phyloP scores from a whole-genome alignment of 192 early-diverging fungal species.

The Podila epigama region DNA sequence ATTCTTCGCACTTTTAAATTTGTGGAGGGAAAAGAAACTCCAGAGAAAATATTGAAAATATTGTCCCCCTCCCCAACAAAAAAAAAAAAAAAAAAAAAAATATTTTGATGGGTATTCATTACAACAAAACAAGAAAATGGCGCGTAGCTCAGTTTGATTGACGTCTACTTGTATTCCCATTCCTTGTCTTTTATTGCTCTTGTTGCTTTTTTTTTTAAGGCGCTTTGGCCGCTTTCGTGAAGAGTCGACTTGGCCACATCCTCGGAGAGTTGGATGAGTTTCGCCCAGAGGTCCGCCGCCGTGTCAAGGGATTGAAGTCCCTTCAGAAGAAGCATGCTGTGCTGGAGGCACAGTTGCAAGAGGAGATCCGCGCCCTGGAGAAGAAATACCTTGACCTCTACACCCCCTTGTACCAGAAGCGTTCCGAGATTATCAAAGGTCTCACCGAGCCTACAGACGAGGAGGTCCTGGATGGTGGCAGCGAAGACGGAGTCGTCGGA shows the following conservation, averaged over 20 bases:
- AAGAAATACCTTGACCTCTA: conserved; percentile 93
- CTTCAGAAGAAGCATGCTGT: conserved; percentile 88
- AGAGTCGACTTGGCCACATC: conserved; percentile 80
- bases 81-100: too few relatives aligned
- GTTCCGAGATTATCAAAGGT: conserved; percentile 80
- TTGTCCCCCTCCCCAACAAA: neutral
- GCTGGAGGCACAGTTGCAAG: conserved; percentile 88
- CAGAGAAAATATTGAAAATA: too few relatives aligned
- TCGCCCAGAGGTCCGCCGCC: conserved; percentile 81
- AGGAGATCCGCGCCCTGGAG: conserved; percentile 94
- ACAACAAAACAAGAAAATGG: neutral
- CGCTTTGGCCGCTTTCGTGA: conserved; percentile 54
- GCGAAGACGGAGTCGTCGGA: conserved; percentile 66
- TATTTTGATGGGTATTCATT: neutral
- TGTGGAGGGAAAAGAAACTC: too few relatives aligned
- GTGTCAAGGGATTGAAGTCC: conserved; percentile 87
- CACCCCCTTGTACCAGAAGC: conserved; percentile 91
- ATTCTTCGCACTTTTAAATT: too few relatives aligned
- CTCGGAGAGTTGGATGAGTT: conserved; percentile 79
- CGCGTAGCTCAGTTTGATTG: too few relatives aligned
- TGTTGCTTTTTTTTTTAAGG: neutral
- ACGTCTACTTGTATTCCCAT: too few relatives aligned
- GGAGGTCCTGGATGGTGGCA: conserved; percentile 72
- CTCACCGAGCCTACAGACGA: conserved; percentile 89
- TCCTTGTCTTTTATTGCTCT: neutral